Base-by-base conservation (phyloP, 257 asterid genomes). In the Ophiorrhiza pumila region DNA sequence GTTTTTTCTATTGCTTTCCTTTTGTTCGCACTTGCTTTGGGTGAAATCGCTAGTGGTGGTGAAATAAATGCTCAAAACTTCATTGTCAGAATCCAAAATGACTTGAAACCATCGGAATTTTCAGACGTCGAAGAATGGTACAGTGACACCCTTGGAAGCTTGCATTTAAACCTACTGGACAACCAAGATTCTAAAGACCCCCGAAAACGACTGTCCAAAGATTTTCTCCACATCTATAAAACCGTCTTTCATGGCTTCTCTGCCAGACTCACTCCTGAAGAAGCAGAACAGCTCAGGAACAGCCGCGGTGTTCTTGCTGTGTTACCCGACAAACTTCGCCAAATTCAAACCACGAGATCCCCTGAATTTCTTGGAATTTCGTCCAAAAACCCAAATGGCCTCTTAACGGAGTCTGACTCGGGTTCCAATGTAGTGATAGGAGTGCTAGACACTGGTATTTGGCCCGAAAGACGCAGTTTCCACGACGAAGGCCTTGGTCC, bases 181-280 rank as follows among this genome's bases (percentile, higher is more conserved):
- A n/a, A 50, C 3, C 76, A 77, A 35, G 41, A 70, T 0, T 56
- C 74, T 7, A 47, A 65, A 23, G 10, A 45, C 58, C n/a, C 64
- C 12, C 56, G 29, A 11, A 37, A 11, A 0, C 18, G 55, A 4
- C 22, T 70, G 27, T 11, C 85, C 64, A 50, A 5, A 12, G 83
- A 74, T 0, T 80, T 90, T 53, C 78, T 91, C 18, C 97, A 93
- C 62, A 82, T 87, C 22, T 93, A 93, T 74, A 80, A 47, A 79
- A 90, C 89, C 0, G 95, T 90, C 39, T 87, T 93, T 68, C 95
- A 89, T 74, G 98, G 98, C 0, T 93, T 93, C 57, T 89, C 97
- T 1, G 85, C 92, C 9, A 80, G 68, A 69, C 79, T 93, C 61
- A 87, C 96, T 13, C 77, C 65, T 47, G 46, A 82, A 32, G 83